These are phyloP conservation scores for Cryptococcus depauperatus DNA, from an alignment of 1,284 basidiomycete species.

Conservation along the genomic window DNA sequence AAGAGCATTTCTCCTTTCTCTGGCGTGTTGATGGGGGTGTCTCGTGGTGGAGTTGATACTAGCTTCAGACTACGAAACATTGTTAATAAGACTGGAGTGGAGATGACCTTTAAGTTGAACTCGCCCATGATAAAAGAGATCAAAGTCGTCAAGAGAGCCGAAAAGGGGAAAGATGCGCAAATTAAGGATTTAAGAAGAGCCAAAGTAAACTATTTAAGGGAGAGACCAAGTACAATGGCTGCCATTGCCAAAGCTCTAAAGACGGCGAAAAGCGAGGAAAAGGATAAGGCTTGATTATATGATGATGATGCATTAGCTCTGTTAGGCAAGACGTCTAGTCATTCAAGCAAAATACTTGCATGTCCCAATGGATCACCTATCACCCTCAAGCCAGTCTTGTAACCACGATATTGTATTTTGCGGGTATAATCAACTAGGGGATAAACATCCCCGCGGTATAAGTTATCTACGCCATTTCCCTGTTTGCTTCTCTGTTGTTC, in stretches of 20 bases:
- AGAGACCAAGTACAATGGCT: slow-evolving; percentile 37
- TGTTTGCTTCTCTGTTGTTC: too few relatives aligned
- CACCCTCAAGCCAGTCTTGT: too few relatives aligned
- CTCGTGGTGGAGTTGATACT: slow-evolving; percentile 71
- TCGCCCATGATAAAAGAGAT: slow-evolving; percentile 79
- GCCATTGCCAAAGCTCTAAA: slow-evolving; percentile 41
- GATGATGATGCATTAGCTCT: not conserved
- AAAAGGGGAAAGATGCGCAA: slow-evolving; percentile 30
- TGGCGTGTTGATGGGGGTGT: slow-evolving; percentile 72
- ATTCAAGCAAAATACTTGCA: too few relatives aligned
- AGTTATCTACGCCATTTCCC: too few relatives aligned
- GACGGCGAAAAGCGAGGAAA: slow-evolving; percentile 10
- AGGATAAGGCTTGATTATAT: not conserved
- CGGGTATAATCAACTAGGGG: too few relatives aligned
- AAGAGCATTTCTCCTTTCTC: slow-evolving; percentile 68
- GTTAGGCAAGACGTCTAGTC: too few relatives aligned
- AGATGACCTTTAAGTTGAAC: slow-evolving; percentile 78
- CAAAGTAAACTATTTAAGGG: slow-evolving; percentile 43
- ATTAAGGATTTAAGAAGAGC: slow-evolving; percentile 35
- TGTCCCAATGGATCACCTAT: too few relatives aligned
- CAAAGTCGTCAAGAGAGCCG: slow-evolving; percentile 51
- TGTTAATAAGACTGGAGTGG: slow-evolving; percentile 77
- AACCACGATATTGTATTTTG: too few relatives aligned
- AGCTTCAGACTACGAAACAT: slow-evolving; percentile 77
- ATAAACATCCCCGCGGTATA: too few relatives aligned